Percentiles rank a stretch among this genome's conserved stretches.
Evolutionary conservation across 495 filamentous ascomycete species (phyloP).

Genomic region (Achaetomiella virescens): DNA sequence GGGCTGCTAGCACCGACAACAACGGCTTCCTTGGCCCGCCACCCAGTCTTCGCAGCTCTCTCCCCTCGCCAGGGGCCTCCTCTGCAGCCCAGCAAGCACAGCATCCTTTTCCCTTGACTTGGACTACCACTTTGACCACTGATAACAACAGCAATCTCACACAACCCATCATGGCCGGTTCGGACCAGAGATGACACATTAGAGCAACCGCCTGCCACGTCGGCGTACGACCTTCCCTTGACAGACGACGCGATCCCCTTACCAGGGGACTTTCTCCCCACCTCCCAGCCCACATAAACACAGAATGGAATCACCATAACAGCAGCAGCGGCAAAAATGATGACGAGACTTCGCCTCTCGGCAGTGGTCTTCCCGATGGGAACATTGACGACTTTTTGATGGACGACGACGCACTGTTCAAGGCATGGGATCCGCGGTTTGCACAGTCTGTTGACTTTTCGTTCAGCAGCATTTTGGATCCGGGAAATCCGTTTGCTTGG

Average conservation of each 20-base stretch:
- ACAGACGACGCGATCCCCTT: conserved; percentile 3
- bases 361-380: neutral
- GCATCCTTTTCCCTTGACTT: neutral
- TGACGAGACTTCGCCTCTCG: neutral
- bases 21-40: neutral
- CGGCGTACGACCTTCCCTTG: neutral
- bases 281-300: neutral
- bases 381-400: neutral
- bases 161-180: neutral
- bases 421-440: conserved; percentile 15
- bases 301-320: neutral
- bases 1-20: neutral
- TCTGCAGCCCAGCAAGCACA: neutral
- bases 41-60: neutral
- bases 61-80: neutral
- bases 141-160: neutral
- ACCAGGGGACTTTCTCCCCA: neutral
- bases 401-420: conserved; percentile 13
- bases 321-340: neutral
- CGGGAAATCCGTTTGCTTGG: conserved; percentile 19
- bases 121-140: conserved; percentile 1
- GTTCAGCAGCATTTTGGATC: conserved; percentile 15
- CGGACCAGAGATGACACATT: neutral
- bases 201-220: neutral
- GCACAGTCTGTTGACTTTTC: conserved; percentile 17